These are phyloP conservation scores for Lagenidium giganteum DNA, from an alignment of 352 stramenopile genomes.

Conservation along the genomic window DNA sequence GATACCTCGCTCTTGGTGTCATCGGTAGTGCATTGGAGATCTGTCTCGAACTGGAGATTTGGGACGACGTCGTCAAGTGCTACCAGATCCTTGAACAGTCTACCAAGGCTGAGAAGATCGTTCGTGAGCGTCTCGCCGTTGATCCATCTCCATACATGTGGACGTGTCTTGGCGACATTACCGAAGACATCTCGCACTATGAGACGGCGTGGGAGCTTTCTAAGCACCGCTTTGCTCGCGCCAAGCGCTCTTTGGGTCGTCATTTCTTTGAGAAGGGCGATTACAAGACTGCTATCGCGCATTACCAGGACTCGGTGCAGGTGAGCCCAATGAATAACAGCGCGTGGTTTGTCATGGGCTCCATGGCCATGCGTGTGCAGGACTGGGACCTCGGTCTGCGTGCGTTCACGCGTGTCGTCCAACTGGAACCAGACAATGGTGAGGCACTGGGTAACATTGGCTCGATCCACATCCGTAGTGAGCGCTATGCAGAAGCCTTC, in stretches of 20 bases:
- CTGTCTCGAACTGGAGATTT: slow-evolving; percentile 94
- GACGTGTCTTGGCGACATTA: slow-evolving; percentile 91
- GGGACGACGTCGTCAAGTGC: slow-evolving; percentile 96
- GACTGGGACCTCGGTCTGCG: slow-evolving; percentile 82
- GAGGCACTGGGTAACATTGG: slow-evolving; percentile 96
- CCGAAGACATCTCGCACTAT: slow-evolving; percentile 85
- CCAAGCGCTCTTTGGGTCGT: slow-evolving; percentile 88
- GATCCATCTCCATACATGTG: slow-evolving; percentile 91
- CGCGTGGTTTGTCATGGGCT: slow-evolving; percentile 92
- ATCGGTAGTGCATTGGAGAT: slow-evolving; percentile 88
- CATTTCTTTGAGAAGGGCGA: slow-evolving; percentile 88
- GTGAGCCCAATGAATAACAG: slow-evolving; percentile 88
- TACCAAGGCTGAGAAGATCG: slow-evolving; percentile 86
- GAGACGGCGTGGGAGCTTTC: slow-evolving; percentile 91
- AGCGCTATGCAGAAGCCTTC: slow-evolving; percentile 74
- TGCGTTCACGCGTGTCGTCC: slow-evolving; percentile 91
- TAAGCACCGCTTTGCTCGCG: slow-evolving; percentile 86
- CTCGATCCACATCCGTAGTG: slow-evolving; percentile 87
- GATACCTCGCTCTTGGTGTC: slow-evolving; percentile 90
- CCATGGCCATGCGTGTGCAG: slow-evolving; percentile 87
- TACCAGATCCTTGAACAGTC: slow-evolving; percentile 91
- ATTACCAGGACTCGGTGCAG: slow-evolving; percentile 82
- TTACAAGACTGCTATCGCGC: slow-evolving; percentile 55
- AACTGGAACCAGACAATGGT: slow-evolving; percentile 92
- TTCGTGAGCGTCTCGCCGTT: slow-evolving; percentile 81